Base-by-base conservation (phyloP, 768 basidiomycete genomes). In the Suillus alpinus region DNA sequence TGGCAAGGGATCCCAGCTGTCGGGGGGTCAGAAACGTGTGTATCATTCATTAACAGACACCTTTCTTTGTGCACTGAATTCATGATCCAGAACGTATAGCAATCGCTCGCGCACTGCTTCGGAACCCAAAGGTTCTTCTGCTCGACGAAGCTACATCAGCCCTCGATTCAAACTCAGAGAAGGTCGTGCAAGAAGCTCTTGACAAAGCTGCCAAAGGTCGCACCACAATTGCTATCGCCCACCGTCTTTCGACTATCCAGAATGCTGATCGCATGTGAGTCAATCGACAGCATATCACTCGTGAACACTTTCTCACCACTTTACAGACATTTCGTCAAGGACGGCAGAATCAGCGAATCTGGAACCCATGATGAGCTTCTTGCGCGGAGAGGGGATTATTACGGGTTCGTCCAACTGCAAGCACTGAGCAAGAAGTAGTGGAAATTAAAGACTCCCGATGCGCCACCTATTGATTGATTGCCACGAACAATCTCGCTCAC, bases 141-240 rank as follows among this genome's bases (percentile, higher is more conserved):
- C 76, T 95, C 62, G 93, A 95, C 72, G 93, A 95, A 76, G 93
- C 93, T 6, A 95, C 93, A 0, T 94, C 92, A 49, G 93, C 95
- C 0, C 82, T 97, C 34, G 95, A 96, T 71, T 92, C 91, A 6
- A 88, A 88, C 68, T 93, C 91, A 23, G 95, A 97, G 76, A 92
- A 92, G 73, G 89, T 98, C 52, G 97, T 99, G 12, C 96, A 98
- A 69, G 89, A 85, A 7, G 97, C 97, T 2, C 82, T 98, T 26
- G 97, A 98, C 74, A 83, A 86, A 68, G 97, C 95, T 10, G 88
- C 94, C 2, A 91, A 86, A 76, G 95, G 95, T 43, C 84, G 96
- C 59, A 96, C 95, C 6, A 97, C 95, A 4, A 89, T 95, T 61
- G 91, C 95, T 16, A 96, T 99, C 64, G 96, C 96, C 2, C 97